Base-by-base conservation (phyloP, 768 basidiomycete genomes). In the Pleurotus cornucopiae region DNA sequence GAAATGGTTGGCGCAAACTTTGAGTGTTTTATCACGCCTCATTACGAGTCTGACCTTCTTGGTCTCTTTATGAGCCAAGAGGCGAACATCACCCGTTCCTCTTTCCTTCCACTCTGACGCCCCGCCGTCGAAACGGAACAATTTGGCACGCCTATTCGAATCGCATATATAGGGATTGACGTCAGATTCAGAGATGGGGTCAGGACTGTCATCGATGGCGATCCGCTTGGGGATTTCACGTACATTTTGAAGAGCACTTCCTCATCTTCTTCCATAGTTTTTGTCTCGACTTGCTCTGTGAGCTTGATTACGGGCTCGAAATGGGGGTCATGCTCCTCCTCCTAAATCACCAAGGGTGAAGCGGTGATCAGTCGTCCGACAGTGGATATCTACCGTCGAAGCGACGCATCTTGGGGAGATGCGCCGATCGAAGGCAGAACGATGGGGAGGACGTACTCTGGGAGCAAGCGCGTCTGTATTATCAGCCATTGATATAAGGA, bases 21-120 rank as follows among this genome's bases (percentile, higher is more conserved):
- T 98, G 73, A 94, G 81, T 47, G 97, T 99, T 86, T 98, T 98
- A 82, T 99, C 97, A 73, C 97, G 91, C 76, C 96, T 82, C 97
- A 99, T 99, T 70, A 99, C 94, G 60, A 99, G 83, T 60, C 97
- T 84, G 66, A 96, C 81, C 74, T 95, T 98, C 79, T 88, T 86
- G 49, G 87, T 88, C 67, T 85, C 84, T 73, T 89, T 93, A 79
- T 97, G 91, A 64, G 84, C 76, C 61, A 99, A 85, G 56, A 99
- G 81, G 69, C 93, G 89, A 62, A 93, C 94, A 70, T 96, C 94
- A 46, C 96, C 96, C 13, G 95, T 98, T 40, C 96, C 96, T 34
- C 97, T 77, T 76, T 99, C 97, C 72, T 99, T 99, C 97, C 97
- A 99, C 74, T 98, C 96, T 51, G 83, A 76, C 49, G 83, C 76